These are phyloP conservation scores for Strobilomyces confusus DNA, from an alignment of 768 basidiomycete species.

Conservation along the genomic window DNA sequence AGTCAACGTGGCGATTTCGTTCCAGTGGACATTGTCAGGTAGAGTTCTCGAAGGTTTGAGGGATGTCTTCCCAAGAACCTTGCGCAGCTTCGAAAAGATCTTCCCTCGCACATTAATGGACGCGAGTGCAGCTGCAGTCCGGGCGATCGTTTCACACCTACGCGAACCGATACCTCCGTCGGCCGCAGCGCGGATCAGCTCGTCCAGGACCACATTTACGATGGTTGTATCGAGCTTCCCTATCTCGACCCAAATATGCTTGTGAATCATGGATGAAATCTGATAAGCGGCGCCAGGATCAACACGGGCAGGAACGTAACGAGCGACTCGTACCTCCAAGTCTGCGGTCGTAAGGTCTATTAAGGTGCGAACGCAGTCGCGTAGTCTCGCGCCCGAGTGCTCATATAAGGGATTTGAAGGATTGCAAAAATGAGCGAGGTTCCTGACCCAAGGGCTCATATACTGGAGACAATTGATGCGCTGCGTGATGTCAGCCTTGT, in stretches of 20 bases:
- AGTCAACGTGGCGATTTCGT: slow-evolving; percentile 74
- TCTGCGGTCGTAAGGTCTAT: slow-evolving; percentile 72
- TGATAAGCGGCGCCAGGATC: slow-evolving; percentile 27
- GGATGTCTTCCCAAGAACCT: slow-evolving; percentile 72
- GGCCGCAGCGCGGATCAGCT: slow-evolving; percentile 76
- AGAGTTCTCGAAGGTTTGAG: slow-evolving; percentile 59
- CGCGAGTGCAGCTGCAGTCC: slow-evolving; percentile 68
- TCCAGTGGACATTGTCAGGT: slow-evolving; percentile 71
- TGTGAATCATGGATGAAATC: slow-evolving; percentile 65
- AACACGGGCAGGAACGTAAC: background rate
- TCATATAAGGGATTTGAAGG: slow-evolving; percentile 67
- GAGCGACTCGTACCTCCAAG: slow-evolving; percentile 53
- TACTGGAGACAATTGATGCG: slow-evolving; percentile 76
- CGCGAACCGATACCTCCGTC: slow-evolving; percentile 76
- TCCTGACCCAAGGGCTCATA: slow-evolving; percentile 86
- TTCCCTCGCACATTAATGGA: slow-evolving; percentile 77
- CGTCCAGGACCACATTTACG: slow-evolving; percentile 72
- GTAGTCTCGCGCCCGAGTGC: slow-evolving; percentile 66
- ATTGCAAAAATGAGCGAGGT: slow-evolving; percentile 67
- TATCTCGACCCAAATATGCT: slow-evolving; percentile 74
- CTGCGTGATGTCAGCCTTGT: slow-evolving; percentile 42
- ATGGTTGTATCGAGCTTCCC: slow-evolving; percentile 63
- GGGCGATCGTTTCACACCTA: slow-evolving; percentile 71
- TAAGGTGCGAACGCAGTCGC: slow-evolving; percentile 77
- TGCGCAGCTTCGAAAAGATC: slow-evolving; percentile 74